Base-by-base conservation (phyloP, 2,329 filamentous ascomycete genomes). In the Trematosphaeria pertusa region DNA sequence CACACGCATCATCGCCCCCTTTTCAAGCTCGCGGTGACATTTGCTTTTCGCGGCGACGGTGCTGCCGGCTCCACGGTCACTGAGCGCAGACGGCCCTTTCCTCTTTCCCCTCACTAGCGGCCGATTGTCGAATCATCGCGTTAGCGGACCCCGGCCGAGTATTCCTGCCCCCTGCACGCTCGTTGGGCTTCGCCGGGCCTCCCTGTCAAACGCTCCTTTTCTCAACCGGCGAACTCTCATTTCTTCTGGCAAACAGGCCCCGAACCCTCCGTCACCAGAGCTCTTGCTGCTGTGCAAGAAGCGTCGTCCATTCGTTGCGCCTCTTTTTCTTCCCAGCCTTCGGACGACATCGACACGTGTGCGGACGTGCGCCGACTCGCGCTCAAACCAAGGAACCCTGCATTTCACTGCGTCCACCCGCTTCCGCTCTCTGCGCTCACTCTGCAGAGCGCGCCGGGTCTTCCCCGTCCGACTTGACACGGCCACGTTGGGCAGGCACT, bases 401-500 rank as follows among this genome's bases (percentile, higher is more conserved):
- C 37, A n/a, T n/a, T 14, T 22, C 3, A 18, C 43, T 43, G 28
- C 51, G 32, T 39, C 38, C 44, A 19, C 22, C 34, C 36, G 17
- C 43, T 41, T 24, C 5, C 43, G 36, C 33, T 32, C 33, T 19
- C 39, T 34, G 21, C 30, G 28, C 46, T 19, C 41, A 15, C 11
- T 36, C 24, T 32, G 38, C 43, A 43, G 31, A 7, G 24, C 50
- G 30, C 36, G 26, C 35, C 46, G 43, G 52, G 33, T 46, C 42
- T 45, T 48, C 54, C 54, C 45, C 50, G 50, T 44, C 49, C 11
- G 43, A 44, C 48, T n/a, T 55, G 50, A 53, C 43, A 51, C 59
- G 46, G 43, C 52, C 37, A 48, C 52, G 20, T 37, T 26, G 40
- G 47, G 31, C 35, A 39, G 40, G 32, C 26, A 52, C 39, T 26